Evolutionary conservation across 129 eudicot genomes (phyloP).

Genomic region (Lactuca sativa): DNA sequence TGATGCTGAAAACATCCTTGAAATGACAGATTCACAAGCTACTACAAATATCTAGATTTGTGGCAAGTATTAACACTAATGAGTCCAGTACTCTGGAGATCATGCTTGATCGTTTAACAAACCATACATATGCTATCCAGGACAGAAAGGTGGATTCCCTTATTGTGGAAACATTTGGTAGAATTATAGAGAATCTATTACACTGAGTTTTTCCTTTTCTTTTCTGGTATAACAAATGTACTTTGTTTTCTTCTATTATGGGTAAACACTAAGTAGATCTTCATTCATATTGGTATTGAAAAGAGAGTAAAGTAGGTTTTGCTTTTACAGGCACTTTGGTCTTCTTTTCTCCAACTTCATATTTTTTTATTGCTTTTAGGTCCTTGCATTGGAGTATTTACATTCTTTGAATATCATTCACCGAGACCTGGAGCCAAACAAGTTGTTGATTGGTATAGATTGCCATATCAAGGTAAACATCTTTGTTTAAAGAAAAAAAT

Average conservation of each 20-base stretch:
- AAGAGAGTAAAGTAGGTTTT: too few relatives aligned
- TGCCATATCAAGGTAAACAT: conserved; percentile 95
- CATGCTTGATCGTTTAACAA: conserved; percentile 72
- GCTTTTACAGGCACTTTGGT: too few relatives aligned
- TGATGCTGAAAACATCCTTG: conserved; percentile 16
- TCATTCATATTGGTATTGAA: too few relatives aligned
- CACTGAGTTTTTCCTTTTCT: conserved; percentile 53
- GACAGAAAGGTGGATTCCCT: conserved; percentile 99
- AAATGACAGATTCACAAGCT: conserved; percentile 78
- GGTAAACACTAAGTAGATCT: too few relatives aligned
- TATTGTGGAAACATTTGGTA: conserved; percentile 96
- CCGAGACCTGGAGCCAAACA: conserved; percentile 96
- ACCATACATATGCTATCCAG: conserved; percentile 79
- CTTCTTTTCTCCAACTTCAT: neutral
- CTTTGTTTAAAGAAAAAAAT: too few relatives aligned
- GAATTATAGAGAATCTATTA: conserved; percentile 91
- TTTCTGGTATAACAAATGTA: neutral
- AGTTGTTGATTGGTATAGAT: conserved; percentile 91
- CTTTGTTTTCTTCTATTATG: too few relatives aligned
- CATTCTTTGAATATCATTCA: conserved; percentile 89
- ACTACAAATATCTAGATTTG: conserved; percentile 73
- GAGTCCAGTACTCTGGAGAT: conserved; percentile 77
- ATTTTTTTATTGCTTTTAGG: conserved; percentile 47
- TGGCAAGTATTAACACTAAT: conserved; percentile 58
- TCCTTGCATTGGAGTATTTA: conserved; percentile 93